Evolutionary conservation across 75 land plant species (phyloP), one percentile per base, ranked within the genome.

Genomic region (Cryptomeria japonica): DNA sequence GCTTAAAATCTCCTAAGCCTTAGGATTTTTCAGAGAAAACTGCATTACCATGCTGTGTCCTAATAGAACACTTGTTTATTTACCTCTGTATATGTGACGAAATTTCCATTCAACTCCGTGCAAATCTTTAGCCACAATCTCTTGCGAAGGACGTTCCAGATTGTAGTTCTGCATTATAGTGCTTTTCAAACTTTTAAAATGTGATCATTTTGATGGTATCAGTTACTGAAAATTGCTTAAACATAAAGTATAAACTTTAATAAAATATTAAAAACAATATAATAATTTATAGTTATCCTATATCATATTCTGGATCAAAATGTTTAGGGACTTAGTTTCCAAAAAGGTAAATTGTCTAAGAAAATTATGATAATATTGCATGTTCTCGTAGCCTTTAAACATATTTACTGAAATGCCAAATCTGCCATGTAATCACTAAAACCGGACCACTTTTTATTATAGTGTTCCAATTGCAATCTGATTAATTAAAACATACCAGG

Each of bases 31-130:
- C 6, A 80, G 36, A 37, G 38, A 37, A 13, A 36, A 36, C 18
- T 37, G 42, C 83, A 80, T 80, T 80, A 37, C 7, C 38, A 80
- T 80, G 25, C 7, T 80, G 22, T 75, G 75, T 14, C 39, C 34
- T 31, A 22, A 18, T 2, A 53, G 77, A 36, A 32, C 3, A 72
- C 61, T 42, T 10, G 34, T 34, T 22, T 15, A 79, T 38, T 83
- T 19, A 89, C 92, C 92, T 87, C 92, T 87, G 55, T 87, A 91
- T 36, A 91, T 91, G 86, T 91, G 92, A 49, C 90, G 91, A 61
- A 91, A 91, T 36, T 46, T 87, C 92, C 92, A 91, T 37, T 87
- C 91, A 44, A 87, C 79, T 31, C 92, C 92, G 61, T 91, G 92
- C 32, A 91, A 61, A 89, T 91, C 92, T 75, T 87, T 91, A 32